Conservation (phyloP, 2,329 filamentous ascomycete species). For the Fusarium protoensiforme region DNA sequence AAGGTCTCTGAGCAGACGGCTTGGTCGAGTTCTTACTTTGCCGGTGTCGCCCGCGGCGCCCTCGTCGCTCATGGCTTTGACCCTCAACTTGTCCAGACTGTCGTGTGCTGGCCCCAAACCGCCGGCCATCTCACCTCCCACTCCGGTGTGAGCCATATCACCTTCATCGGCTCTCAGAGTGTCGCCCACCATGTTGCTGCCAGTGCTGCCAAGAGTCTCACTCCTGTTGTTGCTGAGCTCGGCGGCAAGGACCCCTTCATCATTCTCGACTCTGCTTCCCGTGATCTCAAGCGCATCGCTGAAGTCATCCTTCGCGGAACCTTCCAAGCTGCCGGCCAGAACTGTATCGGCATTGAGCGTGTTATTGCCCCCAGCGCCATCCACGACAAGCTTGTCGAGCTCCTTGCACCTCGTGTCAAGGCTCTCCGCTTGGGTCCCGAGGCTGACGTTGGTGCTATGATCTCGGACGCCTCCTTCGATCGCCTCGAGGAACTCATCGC, state of each 20-base stretch:
- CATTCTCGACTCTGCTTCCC: constrained; percentile 79
- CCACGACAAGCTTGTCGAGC: constrained; percentile 77
- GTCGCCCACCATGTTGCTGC: constrained; percentile 90
- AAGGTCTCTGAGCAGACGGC: constrained; percentile 97
- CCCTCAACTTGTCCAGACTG: constrained; percentile 81
- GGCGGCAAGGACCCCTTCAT: constrained; percentile 96
- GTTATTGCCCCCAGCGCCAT: constrained; percentile 83
- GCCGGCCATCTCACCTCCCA: constrained; percentile 88
- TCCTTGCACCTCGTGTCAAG: constrained; percentile 79
- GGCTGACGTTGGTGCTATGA: constrained; percentile 89
- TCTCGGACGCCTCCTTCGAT: constrained; percentile 81
- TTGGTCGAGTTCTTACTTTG: constrained; percentile 89
- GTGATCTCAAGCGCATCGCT: constrained; percentile 76
- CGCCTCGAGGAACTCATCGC: constrained; percentile 80
- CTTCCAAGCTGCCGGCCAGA: constrained; percentile 96
- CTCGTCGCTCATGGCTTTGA: constrained; percentile 86
- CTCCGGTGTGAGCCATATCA: constrained; percentile 85
- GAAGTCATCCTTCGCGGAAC: constrained; percentile 90
- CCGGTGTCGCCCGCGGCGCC: constrained; percentile 80
- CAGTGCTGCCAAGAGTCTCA: constrained; percentile 87
- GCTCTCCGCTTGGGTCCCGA: constrained; percentile 80
- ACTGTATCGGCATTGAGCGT: constrained; percentile 97
- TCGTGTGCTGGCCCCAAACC: constrained; percentile 88
- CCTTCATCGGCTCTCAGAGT: constrained; percentile 91
- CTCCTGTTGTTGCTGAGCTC: constrained; percentile 88